Evolutionary conservation across 2,329 filamentous ascomycete species (phyloP), one percentile per base, ranked within the genome.

Genomic region (Tolypocladium tropicale): DNA sequence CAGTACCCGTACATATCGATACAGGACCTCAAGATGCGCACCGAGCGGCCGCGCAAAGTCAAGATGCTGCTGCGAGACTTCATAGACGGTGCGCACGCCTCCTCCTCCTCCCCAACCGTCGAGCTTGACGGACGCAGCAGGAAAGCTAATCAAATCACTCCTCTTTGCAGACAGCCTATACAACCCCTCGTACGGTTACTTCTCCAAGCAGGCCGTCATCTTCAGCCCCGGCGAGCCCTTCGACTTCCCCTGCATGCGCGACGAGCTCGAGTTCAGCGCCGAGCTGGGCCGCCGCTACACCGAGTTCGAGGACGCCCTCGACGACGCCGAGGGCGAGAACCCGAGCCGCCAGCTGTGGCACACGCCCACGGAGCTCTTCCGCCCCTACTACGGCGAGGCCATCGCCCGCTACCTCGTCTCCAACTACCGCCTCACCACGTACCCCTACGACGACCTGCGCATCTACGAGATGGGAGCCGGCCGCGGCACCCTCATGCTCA

Each of bases 391-490:
- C 70, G 95, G 93, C 67, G 92, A 99, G 77, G 90, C 94, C 36
- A 90, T 99, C 63, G 94, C 93, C n/a, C 86, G 93, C 23, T 96
- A 97, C 71, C 83, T 99, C 49, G 86, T 97, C 62, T 86, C 90
- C 62, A 96, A 99, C 76, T 99, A 99, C 80, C 91, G 94, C 69
- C 83, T 96, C 69, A 90, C 89, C 49, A 83, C 90, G 56, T 97
- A 94, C 70, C 94, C 94, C 2, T 96, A 97, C 76, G 86, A 96
- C 72, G 94, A 99, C 72, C 82, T 99, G 54, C 89, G 95, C 65
- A 95, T 99, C 70, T 99, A 96, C 80, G 94, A 99, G 71, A 95
- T 99, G 88, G 94, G 94, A 54, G 94, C 94, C 41, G 94, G 94
- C 64, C 93, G 96, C 65, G 94, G 94, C 60, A 99, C 95, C 0